Evolutionary conservation across 495 filamentous ascomycete genomes (phyloP), one percentile per base, ranked within the genome.

Genomic region (Chaetomium fimeti): DNA sequence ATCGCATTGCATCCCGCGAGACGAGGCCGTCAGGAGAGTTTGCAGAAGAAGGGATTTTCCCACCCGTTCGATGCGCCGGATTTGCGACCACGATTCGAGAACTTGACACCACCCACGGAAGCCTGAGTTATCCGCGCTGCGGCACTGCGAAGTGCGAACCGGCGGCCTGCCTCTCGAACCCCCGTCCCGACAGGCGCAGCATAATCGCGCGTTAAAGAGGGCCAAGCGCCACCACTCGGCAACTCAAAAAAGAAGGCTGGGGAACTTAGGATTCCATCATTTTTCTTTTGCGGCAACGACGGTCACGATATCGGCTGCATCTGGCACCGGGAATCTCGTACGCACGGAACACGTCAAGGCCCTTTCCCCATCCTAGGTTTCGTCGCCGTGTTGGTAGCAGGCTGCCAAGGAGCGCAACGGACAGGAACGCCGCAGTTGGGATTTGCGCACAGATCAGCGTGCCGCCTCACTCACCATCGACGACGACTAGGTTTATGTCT

Each of bases 141-240:
- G 49, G 60, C 49, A 54, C n/a, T 49, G 25, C 36, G 49, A 52
- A 22, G 22, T 49, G 25, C 36, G 49, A 52, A 22, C 48, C 42
- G 32, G 56, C 28, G n/a, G n/a, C 43, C 51, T 49, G 60, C 48
- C 38, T n/a, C 38, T 29, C 52, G 16, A 36, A 5, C 25, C 49
- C n/a, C 61, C 22, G 40, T 73, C 65, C 72, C 70, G 69, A 70
- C 75, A 76, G 73, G 74, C 76, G 74, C 74, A 76, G 68, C 70
- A 73, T 78, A 79, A 79, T 79, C 77, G 77, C 77, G 77, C 77
- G 77, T 79, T 68, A 62, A 78, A 75, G 76, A 78, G 71, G 43
- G 48, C 63, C 66, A 72, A 67, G 69, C 64, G 66, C 66, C 69
- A 58, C 57, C 43, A 24, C 51, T 28, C 65, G 47, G 53, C 52